Evolutionary conservation across 1,139 yeast species (phyloP).

Genomic region (Spathaspora jeffriesii): DNA sequence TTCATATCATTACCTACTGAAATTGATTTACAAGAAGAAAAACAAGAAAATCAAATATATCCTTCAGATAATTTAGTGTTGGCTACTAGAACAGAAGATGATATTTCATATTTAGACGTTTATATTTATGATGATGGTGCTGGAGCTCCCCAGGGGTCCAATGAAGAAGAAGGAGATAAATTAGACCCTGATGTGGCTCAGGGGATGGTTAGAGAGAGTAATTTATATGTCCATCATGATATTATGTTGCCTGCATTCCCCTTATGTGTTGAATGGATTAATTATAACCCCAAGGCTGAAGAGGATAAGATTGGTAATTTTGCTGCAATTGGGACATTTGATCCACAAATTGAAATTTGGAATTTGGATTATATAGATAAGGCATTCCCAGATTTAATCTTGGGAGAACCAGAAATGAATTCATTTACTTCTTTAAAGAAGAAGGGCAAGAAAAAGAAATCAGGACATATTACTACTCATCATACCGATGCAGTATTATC

Average conservation of each 20-base stretch:
- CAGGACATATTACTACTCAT: conserved; percentile 65
- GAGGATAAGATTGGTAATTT: conserved; percentile 69
- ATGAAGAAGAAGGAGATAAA: conserved; percentile 63
- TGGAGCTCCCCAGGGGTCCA: conserved; percentile 68
- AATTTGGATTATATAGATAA: conserved; percentile 90
- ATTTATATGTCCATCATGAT: conserved; percentile 93
- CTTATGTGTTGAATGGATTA: conserved; percentile 93
- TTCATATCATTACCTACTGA: conserved; percentile 75
- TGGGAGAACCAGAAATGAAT: conserved; percentile 73
- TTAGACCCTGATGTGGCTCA: conserved; percentile 66
- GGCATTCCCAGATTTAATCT: conserved; percentile 90
- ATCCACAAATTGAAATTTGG: conserved; percentile 98
- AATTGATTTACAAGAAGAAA: conserved; percentile 67
- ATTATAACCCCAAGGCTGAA: conserved; percentile 58
- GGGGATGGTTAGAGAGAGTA: conserved; percentile 70
- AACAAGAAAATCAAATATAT: conserved; percentile 80
- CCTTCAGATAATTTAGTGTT: conserved; percentile 89
- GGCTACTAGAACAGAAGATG: conserved; percentile 96
- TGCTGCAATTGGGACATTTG: conserved; percentile 97
- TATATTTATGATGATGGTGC: conserved; percentile 96
- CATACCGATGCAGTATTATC: conserved; percentile 96
- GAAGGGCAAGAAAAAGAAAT: conserved; percentile 47
- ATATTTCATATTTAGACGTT: conserved; percentile 87
- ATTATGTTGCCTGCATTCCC: conserved; percentile 98
- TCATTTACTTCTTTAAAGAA: conserved; percentile 44